A percentile compares a stretch with the other conserved stretches of the same genome.
These are phyloP conservation scores for Chamaecrista fasciculata DNA, from an alignment of 306 rosid species.

Conservation along the genomic window DNA sequence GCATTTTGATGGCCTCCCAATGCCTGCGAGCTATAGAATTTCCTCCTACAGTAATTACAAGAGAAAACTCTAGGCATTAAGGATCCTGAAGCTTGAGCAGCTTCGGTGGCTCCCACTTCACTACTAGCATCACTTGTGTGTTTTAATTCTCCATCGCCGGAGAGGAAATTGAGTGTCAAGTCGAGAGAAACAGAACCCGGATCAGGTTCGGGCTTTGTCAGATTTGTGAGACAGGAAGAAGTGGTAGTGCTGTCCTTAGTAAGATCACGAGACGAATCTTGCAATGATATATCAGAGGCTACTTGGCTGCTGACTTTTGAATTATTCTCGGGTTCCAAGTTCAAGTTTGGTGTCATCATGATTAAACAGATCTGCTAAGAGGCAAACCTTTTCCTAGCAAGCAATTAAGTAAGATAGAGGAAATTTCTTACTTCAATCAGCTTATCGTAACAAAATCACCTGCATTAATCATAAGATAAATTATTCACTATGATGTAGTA, in stretches of 20 bases:
- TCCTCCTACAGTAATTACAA: constrained; percentile 81
- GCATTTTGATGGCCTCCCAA: constrained; percentile 94
- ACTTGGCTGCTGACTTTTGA: constrained; percentile 48
- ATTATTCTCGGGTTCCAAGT: constrained; percentile 53
- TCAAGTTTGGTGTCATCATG: constrained; percentile 61
- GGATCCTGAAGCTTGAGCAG: constrained; percentile 36
- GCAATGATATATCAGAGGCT: constrained; percentile 40
- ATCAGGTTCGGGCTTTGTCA: constrained; percentile 37
- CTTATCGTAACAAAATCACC: constrained; percentile 33
- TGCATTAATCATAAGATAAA: constrained; percentile 23
- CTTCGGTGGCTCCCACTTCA: constrained; percentile 43
- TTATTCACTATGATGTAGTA: constrained; percentile 23
- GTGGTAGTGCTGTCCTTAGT: constrained; percentile 52
- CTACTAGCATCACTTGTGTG: constrained; percentile 41
- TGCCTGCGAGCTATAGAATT: constrained; percentile 92
- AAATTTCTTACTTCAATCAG: constrained; percentile 19
- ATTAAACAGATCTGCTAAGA: constrained; percentile 24
- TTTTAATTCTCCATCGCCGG: constrained; percentile 40
- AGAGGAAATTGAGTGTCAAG: constrained; percentile 57
- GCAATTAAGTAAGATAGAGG: constrained; percentile 20
- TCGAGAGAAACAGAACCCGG: constrained; percentile 50
- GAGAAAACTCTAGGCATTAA: constrained; percentile 66
- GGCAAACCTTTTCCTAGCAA: constrained; percentile 27
- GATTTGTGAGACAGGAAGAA: constrained; percentile 54
- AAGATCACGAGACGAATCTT: constrained; percentile 46